Conservation (phyloP, 345 rosid genomes). For the Kandelia obovata region DNA sequence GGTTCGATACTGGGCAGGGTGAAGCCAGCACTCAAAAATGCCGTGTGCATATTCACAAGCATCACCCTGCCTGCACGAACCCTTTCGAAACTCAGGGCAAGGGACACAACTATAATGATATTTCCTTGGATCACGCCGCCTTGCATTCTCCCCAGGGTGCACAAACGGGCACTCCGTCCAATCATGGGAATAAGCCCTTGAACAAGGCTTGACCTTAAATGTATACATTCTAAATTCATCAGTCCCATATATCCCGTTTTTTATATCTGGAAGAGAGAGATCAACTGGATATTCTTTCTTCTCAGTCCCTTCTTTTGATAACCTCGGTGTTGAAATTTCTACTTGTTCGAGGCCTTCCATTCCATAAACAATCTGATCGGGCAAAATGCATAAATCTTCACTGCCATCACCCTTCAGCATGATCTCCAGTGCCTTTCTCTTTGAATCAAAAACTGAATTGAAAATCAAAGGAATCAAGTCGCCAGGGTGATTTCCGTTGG, state of each 20-base stretch:
- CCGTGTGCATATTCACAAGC: constrained; percentile 89
- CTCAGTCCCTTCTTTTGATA: constrained; percentile 43
- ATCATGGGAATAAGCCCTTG: constrained; percentile 94
- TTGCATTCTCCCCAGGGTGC: constrained; percentile 95
- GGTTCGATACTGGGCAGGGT: constrained; percentile 91
- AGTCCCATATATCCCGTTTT: constrained; percentile 71
- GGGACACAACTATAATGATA: constrained; percentile 92
- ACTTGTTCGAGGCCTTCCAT: constrained; percentile 32
- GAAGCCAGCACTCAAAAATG: constrained; percentile 94
- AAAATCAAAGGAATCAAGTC: constrained; percentile 46
- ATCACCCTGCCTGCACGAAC: constrained; percentile 81
- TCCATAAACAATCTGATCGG: constrained; percentile 26
- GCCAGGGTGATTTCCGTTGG: constrained; percentile 52
- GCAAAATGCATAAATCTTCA: constrained; percentile 28
- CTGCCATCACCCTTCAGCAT: constrained; percentile 39
- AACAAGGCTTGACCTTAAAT: constrained; percentile 89
- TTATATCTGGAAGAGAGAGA: constrained; percentile 81
- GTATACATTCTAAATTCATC: constrained; percentile 92
- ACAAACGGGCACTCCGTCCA: constrained; percentile 98
- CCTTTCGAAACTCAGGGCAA: constrained; percentile 88
- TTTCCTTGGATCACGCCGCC: constrained; percentile 89
- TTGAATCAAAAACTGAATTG: constrained; percentile 35
- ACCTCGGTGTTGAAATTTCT: constrained; percentile 36
- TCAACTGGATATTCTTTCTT: constrained; percentile 88
- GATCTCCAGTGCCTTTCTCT: constrained; percentile 53